Percentiles rank a stretch among this genome's conserved stretches.
Evolutionary conservation across 2,329 filamentous ascomycete genomes (phyloP).

Genomic region (Sporothrix humicola): DNA sequence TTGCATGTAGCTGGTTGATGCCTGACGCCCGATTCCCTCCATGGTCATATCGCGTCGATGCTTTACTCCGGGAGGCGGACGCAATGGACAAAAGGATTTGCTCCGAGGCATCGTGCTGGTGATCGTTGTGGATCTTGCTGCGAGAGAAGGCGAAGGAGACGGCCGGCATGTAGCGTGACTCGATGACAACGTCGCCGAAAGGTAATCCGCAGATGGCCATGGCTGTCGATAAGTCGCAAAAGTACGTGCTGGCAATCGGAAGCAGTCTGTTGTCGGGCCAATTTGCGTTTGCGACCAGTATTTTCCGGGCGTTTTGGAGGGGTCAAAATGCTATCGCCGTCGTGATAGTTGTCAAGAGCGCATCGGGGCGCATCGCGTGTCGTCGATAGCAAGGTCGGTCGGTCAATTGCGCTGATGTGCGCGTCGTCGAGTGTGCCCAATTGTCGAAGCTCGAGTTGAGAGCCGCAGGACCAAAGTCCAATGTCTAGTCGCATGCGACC

Average conservation of each 20-base stretch:
- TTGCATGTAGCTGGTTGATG: background rate
- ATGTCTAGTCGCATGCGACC: background rate
- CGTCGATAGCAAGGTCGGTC: background rate
- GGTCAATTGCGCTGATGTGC: background rate
- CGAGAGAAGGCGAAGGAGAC: too few species aligned
- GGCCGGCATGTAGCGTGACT: too few species aligned
- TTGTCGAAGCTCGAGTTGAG: background rate
- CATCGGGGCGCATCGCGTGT: background rate
- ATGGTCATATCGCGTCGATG: background rate
- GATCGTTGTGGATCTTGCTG: too few species aligned
- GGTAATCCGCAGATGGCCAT: too few species aligned
- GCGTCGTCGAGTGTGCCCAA: background rate
- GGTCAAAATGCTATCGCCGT: background rate
- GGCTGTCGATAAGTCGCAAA: background rate
- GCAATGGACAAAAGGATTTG: too few species aligned
- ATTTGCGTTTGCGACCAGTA: background rate
- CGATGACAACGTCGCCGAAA: too few species aligned
- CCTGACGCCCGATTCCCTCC: background rate
- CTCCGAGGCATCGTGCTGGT: too few species aligned
- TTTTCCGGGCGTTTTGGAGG: too few species aligned
- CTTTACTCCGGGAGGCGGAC: too few species aligned
- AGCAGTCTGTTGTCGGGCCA: background rate
- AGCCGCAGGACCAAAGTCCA: background rate
- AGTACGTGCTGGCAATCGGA: too few species aligned
- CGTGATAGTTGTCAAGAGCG: background rate